These are phyloP conservation scores for Cercospora citrullina DNA, from an alignment of 2,329 filamentous ascomycete genomes.

Conservation along the genomic window DNA sequence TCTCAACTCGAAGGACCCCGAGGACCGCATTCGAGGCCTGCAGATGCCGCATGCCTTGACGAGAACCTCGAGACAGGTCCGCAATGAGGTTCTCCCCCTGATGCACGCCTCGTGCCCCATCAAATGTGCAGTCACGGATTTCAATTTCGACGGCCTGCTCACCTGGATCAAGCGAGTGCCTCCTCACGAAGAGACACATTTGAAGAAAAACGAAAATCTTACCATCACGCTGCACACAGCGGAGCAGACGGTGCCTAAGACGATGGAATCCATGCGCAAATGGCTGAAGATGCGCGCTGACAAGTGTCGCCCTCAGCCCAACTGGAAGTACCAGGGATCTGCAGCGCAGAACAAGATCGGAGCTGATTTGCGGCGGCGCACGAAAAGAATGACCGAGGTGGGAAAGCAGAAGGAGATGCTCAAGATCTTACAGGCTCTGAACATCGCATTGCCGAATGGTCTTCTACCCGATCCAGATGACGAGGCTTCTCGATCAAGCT, in stretches of 20 bases:
- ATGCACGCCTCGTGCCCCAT: conserved; percentile 36
- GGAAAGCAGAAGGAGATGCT: conserved; percentile 35
- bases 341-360: conserved; percentile 31
- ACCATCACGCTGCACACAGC: conserved; percentile 32
- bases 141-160: conserved; percentile 37
- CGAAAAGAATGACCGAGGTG: conserved; percentile 33
- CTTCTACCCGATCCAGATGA: conserved; percentile 13
- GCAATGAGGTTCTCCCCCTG: conserved; percentile 36
- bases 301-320: conserved; percentile 33
- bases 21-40: conserved; percentile 15
- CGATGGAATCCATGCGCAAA: conserved; percentile 28
- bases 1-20: conserved; percentile 16
- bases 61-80: conserved; percentile 33
- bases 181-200: conserved; percentile 31
- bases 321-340: conserved; percentile 34
- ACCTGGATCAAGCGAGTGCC: conserved; percentile 35
- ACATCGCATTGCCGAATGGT: conserved; percentile 19
- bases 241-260: conserved; percentile 18
- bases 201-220: conserved; percentile 34
- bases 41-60: conserved; percentile 33
- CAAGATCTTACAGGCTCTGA: conserved; percentile 32
- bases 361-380: conserved; percentile 33
- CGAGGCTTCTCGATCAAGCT: conserved; percentile 6
- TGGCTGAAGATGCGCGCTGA: conserved; percentile 38
- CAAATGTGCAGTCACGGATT: conserved; percentile 35